Evolutionary conservation across 108 stramenopile genomes (phyloP).

Genomic region (Pseudonitzschia multistriata): DNA sequence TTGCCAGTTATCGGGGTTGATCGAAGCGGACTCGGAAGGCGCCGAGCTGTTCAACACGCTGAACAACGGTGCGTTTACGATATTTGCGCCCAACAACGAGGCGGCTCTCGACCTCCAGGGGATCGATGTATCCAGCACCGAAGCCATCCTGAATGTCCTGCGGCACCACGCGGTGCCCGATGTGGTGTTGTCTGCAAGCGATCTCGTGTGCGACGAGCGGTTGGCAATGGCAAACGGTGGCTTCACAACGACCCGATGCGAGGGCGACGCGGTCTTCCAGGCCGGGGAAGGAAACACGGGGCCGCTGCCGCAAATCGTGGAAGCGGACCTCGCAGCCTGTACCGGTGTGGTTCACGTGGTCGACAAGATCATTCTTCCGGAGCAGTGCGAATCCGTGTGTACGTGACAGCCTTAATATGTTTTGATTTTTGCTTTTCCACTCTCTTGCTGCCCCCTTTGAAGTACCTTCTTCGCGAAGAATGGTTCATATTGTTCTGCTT

Average conservation of each 20-base stretch:
- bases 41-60: background rate
- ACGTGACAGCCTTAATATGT: background rate
- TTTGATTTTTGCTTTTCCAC: background rate
- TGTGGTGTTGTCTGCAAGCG: background rate
- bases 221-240: slow-evolving; percentile 41
- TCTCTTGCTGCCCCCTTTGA: no score
- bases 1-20: background rate
- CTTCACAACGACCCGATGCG: slow-evolving; percentile 21
- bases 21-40: background rate
- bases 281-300: slow-evolving; percentile 12
- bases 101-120: slow-evolving; percentile 35
- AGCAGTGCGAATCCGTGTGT: background rate
- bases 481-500: no score
- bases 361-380: background rate
- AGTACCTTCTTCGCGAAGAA: no score
- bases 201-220: slow-evolving; percentile 12
- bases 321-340: background rate
- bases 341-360: slow-evolving; percentile 4
- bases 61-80: slow-evolving; percentile 1
- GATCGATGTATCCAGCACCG: background rate
- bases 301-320: background rate
- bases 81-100: slow-evolving; percentile 51
- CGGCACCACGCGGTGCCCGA: slow-evolving; percentile 11
- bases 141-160: slow-evolving; percentile 17
- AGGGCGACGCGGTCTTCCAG: background rate